phyloP scores from a whole-genome alignment of 2,329 filamentous ascomycete genomes.

The Neurospora crassa region DNA sequence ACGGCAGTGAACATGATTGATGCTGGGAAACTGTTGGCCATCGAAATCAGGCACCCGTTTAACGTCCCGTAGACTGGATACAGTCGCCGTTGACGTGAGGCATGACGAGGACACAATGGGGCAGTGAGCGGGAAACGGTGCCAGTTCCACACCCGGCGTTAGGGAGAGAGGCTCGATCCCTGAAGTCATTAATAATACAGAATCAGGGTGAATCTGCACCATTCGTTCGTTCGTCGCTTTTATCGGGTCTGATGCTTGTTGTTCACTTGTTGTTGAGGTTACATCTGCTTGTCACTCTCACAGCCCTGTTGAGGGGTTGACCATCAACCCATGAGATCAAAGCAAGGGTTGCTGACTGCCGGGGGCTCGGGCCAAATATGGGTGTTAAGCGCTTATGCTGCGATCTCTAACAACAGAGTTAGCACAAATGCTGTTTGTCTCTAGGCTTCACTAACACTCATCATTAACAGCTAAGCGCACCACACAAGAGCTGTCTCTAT shows the following conservation, averaged over 20 bases:
- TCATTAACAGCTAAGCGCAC: neutral
- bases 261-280: neutral
- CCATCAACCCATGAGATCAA: too few species aligned
- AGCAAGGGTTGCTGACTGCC: too few species aligned
- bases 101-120: neutral
- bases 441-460: neutral
- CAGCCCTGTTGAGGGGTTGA: neutral
- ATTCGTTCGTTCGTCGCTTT: neutral
- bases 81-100: neutral
- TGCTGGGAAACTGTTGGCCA: neutral
- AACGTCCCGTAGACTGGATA: neutral
- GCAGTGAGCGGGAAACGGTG: neutral
- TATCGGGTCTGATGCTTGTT: neutral
- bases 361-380: neutral
- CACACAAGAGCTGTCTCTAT: neutral
- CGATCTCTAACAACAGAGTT: neutral
- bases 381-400: neutral
- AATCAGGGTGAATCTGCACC: neutral
- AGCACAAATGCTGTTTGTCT: neutral
- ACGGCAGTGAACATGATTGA: neutral
- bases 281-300: neutral
- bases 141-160: neutral
- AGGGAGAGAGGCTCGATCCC: neutral
- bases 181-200: neutral
- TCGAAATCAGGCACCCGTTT: neutral